These are phyloP conservation scores for Lepidium aucheri DNA, from an alignment of 345 rosid species.

Conservation along the genomic window DNA sequence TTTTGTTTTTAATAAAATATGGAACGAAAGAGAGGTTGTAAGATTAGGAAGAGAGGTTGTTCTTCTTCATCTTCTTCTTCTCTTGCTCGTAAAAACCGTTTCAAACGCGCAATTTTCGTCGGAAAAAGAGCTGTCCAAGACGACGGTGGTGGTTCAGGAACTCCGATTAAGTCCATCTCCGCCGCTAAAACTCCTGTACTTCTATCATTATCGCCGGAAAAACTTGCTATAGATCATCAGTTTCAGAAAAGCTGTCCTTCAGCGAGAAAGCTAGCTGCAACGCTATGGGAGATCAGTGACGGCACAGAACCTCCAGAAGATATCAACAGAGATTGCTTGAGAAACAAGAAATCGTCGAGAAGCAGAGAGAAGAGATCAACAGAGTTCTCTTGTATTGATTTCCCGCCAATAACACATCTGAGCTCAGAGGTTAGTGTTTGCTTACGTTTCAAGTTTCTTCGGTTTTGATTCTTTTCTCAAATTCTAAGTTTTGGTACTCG, in stretches of 20 bases:
- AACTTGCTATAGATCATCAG: neutral
- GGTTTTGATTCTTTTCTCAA: neutral
- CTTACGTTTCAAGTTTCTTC: neutral
- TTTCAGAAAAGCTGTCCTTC: slow-evolving; percentile 41
- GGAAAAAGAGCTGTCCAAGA: slow-evolving; percentile 33
- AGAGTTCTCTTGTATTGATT: slow-evolving; percentile 16
- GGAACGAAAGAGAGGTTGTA: slow-evolving; percentile 42
- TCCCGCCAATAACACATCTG: slow-evolving; percentile 39
- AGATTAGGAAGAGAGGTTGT: slow-evolving; percentile 84
- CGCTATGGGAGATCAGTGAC: slow-evolving; percentile 75
- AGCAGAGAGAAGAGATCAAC: slow-evolving; percentile 22
- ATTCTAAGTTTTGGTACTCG: neutral
- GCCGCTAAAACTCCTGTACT: slow-evolving; percentile 31
- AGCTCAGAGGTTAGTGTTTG: slow-evolving; percentile 42
- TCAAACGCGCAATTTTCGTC: slow-evolving; percentile 71
- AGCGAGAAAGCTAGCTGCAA: slow-evolving; percentile 84
- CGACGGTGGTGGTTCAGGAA: slow-evolving; percentile 43
- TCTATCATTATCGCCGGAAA: slow-evolving; percentile 18
- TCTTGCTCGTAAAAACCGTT: slow-evolving; percentile 50
- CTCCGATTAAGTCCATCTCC: slow-evolving; percentile 55
- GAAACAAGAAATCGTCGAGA: slow-evolving; percentile 31
- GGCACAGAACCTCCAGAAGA: slow-evolving; percentile 32
- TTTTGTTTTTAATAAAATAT: neutral
- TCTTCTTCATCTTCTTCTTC: slow-evolving; percentile 89
- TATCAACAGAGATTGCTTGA: slow-evolving; percentile 19